These are phyloP conservation scores for Pleurozium schreberi DNA, from an alignment of 225 moss, liverwort and hornwort genomes.

Conservation along the genomic window DNA sequence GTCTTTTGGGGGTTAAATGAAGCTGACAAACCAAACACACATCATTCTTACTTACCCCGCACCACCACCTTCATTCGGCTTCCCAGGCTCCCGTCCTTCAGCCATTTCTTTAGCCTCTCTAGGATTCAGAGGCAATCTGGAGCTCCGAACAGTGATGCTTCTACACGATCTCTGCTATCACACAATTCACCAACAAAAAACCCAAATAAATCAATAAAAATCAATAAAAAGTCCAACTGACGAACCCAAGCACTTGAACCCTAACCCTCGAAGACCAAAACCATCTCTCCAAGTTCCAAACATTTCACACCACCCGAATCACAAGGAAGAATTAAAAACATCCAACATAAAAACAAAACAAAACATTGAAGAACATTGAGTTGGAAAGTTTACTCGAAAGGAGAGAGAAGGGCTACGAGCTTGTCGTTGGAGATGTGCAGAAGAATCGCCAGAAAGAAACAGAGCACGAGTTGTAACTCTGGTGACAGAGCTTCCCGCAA, in stretches of 20 bases:
- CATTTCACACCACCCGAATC: background rate
- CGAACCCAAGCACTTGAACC: background rate
- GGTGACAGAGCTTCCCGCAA: background rate
- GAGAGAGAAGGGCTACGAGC: background rate
- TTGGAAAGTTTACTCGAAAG: background rate
- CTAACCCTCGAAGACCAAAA: background rate
- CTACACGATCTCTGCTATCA: background rate
- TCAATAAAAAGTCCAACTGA: background rate
- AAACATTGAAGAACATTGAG: background rate
- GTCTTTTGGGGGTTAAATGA: background rate
- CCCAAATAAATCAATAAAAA: background rate
- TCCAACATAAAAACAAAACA: background rate
- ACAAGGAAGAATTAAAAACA: background rate
- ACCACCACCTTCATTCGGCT: constrained; percentile 7
- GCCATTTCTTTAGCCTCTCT: constrained; percentile 37
- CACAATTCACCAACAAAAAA: background rate
- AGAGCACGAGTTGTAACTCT: background rate
- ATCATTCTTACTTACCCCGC: constrained; percentile 9
- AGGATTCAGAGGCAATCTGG: constrained; percentile 35
- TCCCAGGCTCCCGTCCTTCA: constrained; percentile 28
- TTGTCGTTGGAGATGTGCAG: background rate
- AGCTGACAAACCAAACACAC: background rate
- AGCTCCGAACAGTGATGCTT: constrained; percentile 3
- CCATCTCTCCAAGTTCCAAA: background rate
- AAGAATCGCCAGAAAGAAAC: background rate